Base-by-base conservation (phyloP, 2,329 filamentous ascomycete species). In the Leptographium procerum region DNA sequence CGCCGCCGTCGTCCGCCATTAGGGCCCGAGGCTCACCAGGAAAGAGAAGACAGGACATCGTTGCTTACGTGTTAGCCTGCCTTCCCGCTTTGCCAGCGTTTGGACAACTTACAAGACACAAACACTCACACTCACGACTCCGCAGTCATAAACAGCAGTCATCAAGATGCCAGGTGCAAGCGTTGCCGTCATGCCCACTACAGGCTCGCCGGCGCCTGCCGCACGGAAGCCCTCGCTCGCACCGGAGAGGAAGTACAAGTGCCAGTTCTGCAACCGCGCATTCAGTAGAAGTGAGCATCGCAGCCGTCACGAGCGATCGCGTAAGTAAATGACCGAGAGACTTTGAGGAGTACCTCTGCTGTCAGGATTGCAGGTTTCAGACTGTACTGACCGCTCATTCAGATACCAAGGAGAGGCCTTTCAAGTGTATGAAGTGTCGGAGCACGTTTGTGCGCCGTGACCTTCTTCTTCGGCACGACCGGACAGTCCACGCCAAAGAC, bases 171-270 rank as follows among this genome's bases (percentile, higher is more conserved):
- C 86, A 70, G 84, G 82, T 76, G 82, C 85, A 71, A 82, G 75
- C 72, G 82, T 86, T 74, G 84, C 85, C 67, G 79, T 82, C 66
- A 77, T 80, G 66, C 75, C 84, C 66, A 77, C 87, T 69, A 73
- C 83, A 66, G 80, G 83, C 69, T 77, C 83, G 69, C 83, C 89
- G 69, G 82, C 85, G 69, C 81, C 87, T 70, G 82, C 83, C 67
- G 81, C 86, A 69, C 85, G 88, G 74, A 95, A 95, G 76, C 75
- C 86, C 65, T 79, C 87, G 62, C 76, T 86, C 66, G 86, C 84
- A 66, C 90, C 91, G 59, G 94, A 97, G 79, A 92, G 95, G 80
- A 96, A 96, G 76, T 99, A 99, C 84, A 96, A 97, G 74, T 99
- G 94, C 78, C 91, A 96, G 79, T 97, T 96, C 75, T 97, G 94